Evolutionary conservation across 2,329 filamentous ascomycete species (phyloP).

Genomic region (Fusarium udum): DNA sequence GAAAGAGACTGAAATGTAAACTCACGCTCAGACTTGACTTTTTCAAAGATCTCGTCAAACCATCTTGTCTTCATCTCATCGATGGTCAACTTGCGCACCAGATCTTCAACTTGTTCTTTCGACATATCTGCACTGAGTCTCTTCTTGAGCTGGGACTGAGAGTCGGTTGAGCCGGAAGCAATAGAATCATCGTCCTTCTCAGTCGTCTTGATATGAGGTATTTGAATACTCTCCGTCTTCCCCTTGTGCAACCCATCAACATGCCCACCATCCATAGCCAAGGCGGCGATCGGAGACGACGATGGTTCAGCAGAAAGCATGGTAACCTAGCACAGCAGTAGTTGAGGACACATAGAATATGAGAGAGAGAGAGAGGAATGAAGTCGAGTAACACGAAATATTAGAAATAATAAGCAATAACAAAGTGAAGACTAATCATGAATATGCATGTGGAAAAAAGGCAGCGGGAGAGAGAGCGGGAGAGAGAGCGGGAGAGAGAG

Average conservation of each 20-base stretch:
- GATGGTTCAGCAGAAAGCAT: conserved; percentile 29
- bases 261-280: conserved; percentile 13
- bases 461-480: neutral
- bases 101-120: conserved; percentile 40
- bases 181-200: conserved; percentile 23
- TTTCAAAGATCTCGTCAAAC: conserved; percentile 42
- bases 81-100: conserved; percentile 37
- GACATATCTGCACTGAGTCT: conserved; percentile 39
- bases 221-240: conserved; percentile 25
- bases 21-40: conserved; percentile 43
- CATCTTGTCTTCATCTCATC: conserved; percentile 42
- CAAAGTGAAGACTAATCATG: neutral
- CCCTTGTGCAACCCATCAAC: conserved; percentile 12
- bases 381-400: neutral
- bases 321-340: conserved; percentile 14
- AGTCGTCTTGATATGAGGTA: conserved; percentile 19
- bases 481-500: neutral
- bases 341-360: conserved; percentile 7
- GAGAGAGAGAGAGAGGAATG: neutral
- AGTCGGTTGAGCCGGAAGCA: conserved; percentile 32
- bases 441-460: conserved; percentile 6
- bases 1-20: neutral
- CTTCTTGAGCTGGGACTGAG: conserved; percentile 29
- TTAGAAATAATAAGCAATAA: neutral
- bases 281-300: conserved; percentile 15